A percentile compares a stretch with the other conserved stretches of the same genome.
Conservation (phyloP, 2,329 filamentous ascomycete species). For the Alternaria consortialis region DNA sequence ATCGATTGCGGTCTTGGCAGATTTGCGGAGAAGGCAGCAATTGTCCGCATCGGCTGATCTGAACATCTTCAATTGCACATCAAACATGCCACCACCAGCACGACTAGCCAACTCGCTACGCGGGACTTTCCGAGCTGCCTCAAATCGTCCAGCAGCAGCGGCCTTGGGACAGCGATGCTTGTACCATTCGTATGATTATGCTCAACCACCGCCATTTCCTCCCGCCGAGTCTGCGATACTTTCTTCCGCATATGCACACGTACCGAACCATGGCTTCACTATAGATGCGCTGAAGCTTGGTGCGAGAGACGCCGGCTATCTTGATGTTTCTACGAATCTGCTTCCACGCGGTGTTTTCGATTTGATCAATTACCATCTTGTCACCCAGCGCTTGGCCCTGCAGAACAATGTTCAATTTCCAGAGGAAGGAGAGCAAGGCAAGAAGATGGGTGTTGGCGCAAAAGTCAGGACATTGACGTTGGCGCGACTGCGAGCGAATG, state of each 20-base stretch:
- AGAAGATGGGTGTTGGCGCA: constrained; percentile 61
- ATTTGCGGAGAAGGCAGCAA: constrained; percentile 21
- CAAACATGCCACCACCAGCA: constrained; percentile 42
- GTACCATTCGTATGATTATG: constrained; percentile 51
- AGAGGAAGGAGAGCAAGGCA: constrained; percentile 41
- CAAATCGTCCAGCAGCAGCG: constrained; percentile 24
- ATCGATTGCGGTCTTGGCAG: constrained; percentile 34
- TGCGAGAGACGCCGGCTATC: constrained; percentile 83
- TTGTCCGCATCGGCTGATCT: constrained; percentile 28
- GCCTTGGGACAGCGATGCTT: constrained; percentile 28
- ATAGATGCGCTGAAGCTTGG: constrained; percentile 75
- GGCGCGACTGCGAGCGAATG: constrained; percentile 79
- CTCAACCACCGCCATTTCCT: constrained; percentile 68
- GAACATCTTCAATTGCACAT: constrained; percentile 16
- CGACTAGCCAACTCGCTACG: constrained; percentile 36
- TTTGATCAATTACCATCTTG: constrained; percentile 80
- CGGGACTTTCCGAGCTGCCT: constrained; percentile 35
- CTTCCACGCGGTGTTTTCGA: constrained; percentile 83
- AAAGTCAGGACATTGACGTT: constrained; percentile 78
- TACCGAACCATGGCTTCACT: constrained; percentile 86
- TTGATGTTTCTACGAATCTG: constrained; percentile 84
- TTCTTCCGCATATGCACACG: constrained; percentile 77
- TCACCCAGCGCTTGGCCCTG: constrained; percentile 70
- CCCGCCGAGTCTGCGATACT: constrained; percentile 79
- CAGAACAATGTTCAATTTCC: constrained; percentile 58